These are phyloP conservation scores for Globisporangium takayamanum DNA, from an alignment of 352 stramenopile genomes.

Conservation along the genomic window DNA sequence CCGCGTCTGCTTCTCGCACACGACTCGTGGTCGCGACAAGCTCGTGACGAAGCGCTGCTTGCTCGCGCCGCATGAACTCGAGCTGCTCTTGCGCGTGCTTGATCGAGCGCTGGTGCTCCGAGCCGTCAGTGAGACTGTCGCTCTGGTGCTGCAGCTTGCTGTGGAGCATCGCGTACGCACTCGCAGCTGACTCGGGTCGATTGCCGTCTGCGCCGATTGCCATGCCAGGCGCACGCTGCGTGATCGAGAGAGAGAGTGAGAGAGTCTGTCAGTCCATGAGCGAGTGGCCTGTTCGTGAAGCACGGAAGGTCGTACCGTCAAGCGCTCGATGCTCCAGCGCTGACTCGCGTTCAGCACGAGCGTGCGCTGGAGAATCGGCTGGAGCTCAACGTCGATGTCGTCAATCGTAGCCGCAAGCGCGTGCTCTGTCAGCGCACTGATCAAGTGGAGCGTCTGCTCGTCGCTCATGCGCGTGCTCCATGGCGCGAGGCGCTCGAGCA, in stretches of 20 bases:
- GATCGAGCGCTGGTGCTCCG: constrained; percentile 22
- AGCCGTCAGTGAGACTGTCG: constrained; percentile 21
- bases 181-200: not conserved
- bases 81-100: constrained; percentile 59
- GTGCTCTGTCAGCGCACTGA: constrained; percentile 47
- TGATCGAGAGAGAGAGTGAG: not conserved
- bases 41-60: constrained; percentile 31
- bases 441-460: constrained; percentile 41
- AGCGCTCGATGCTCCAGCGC: constrained; percentile 41
- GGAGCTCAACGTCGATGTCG: constrained; percentile 23
- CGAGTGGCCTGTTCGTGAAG: too few relatives aligned
- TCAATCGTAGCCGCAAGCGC: constrained; percentile 34
- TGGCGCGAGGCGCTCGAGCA: constrained; percentile 38
- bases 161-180: constrained; percentile 11
- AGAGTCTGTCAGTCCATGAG: too few relatives aligned
- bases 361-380: constrained; percentile 33
- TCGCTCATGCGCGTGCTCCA: constrained; percentile 30
- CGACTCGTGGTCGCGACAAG: constrained; percentile 46
- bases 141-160: constrained; percentile 20
- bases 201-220: not conserved
- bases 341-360: constrained; percentile 35
- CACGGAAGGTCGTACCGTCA: too few relatives aligned
- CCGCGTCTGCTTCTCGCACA: constrained; percentile 44
- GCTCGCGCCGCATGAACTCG: constrained; percentile 57
- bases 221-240: constrained; percentile 3